Evolutionary conservation across 2,329 filamentous ascomycete genomes (phyloP), one percentile per base, ranked within the genome.

Genomic region (Calonectria pteridis): DNA sequence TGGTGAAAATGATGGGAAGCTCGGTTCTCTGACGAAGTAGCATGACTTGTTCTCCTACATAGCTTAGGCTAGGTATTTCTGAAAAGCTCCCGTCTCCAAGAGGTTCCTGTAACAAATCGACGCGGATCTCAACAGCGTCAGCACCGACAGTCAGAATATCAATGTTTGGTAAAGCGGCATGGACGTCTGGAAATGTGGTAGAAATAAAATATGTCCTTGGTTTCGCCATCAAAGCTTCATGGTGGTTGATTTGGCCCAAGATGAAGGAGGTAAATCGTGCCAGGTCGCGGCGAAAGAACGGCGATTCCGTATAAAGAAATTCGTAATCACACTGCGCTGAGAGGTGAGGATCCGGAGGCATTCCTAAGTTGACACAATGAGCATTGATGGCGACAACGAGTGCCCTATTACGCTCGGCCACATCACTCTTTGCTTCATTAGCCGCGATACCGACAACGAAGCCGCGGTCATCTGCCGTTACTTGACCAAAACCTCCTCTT

Each of bases 1-100:
- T 96, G 0, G 95, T 97, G 82, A 96, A 96, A 71, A 97, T 95
- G 81, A 98, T 95, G n/a, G 95, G 95, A 51, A 98, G 87, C 80
- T 97, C 95, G 0, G 94, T 97, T 75, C 94, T 91, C 83, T 97
- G 94, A 29, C 95, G 91, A 74, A 98, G 85, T 2, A 95, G 86
- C 94, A 96, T 96, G 70, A 98, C 89, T 84, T 97, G 95, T 83
- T 96, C 92, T 33, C 94, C 95, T 13, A 97, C 94, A 83, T 97
- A 97, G 81, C 93, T 93, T 77, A 97, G 84, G 81, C 94, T 96
- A 4, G 95, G 94, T 26, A 97, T 89, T 46, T 89, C 84, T 35
- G 90, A 91, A 78, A 91, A 91, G 2, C 87, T 86, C 10, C 91
- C 92, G 78, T 94, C 89, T 20, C 86, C 84, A 10, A 92, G 85